Evolutionary conservation across 2,329 filamentous ascomycete species (phyloP).

Genomic region (Trichoderma aggressivum): DNA sequence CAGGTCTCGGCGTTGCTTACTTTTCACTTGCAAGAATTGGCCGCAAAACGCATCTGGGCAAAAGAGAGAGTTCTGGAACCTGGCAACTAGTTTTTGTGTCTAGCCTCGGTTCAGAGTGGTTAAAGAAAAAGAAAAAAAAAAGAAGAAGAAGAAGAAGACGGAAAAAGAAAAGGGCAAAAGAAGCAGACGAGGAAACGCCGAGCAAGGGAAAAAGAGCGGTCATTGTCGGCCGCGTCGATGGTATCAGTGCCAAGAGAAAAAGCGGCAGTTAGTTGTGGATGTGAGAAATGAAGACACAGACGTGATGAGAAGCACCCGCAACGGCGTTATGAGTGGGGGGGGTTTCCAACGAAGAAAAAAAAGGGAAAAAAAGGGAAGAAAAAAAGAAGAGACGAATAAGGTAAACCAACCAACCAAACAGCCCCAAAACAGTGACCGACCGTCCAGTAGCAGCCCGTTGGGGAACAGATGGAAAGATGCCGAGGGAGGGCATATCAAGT

Average conservation of each 20-base stretch:
- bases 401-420: neutral
- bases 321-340: slow-evolving; percentile 4
- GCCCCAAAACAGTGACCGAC: neutral
- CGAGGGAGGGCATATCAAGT: slow-evolving; percentile 1
- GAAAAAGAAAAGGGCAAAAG: neutral
- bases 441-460: neutral
- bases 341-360: neutral
- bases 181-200: neutral
- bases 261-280: slow-evolving; percentile 13
- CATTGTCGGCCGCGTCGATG: neutral
- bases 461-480: neutral
- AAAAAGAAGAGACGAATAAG: neutral
- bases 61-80: slow-evolving; percentile 13
- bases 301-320: neutral
- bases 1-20: slow-evolving; percentile 21
- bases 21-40: neutral
- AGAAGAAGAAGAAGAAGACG: neutral
- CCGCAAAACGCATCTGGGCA: neutral
- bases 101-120: neutral
- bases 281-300: slow-evolving; percentile 5
- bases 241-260: slow-evolving; percentile 12
- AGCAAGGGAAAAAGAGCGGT: neutral
- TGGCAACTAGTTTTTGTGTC: neutral
- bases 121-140: neutral
- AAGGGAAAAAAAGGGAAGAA: neutral